A percentile compares a stretch with the other conserved stretches of the same genome.
phyloP scores from a whole-genome alignment of 2,329 filamentous ascomycete genomes.

The Stagonosporopsis rhizophila region DNA sequence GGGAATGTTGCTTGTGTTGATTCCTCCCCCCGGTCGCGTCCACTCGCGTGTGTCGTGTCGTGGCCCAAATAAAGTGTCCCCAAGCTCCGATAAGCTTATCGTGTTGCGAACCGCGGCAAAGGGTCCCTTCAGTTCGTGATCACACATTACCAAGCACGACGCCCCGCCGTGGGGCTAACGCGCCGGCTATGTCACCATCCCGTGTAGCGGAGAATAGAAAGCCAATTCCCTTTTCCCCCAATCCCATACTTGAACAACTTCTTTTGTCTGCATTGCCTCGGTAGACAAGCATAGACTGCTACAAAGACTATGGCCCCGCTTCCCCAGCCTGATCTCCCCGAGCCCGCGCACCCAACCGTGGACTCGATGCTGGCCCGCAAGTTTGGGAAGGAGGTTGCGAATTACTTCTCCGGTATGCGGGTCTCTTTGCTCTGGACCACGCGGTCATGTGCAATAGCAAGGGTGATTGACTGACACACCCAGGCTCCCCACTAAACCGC shows the following conservation, averaged over 20 bases:
- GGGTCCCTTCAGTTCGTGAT: slow-evolving; percentile 7
- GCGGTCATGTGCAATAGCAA: not conserved
- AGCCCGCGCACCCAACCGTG: slow-evolving; percentile 64
- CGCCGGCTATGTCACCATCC: slow-evolving; percentile 11
- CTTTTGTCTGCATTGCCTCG: not conserved
- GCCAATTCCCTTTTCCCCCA: not conserved
- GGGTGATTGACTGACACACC: not conserved
- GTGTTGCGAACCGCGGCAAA: slow-evolving; percentile 3
- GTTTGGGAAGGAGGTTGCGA: slow-evolving; percentile 80
- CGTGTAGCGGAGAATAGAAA: not conserved
- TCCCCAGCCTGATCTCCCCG: slow-evolving; percentile 59
- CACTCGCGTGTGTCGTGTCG: not conserved
- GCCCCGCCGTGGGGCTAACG: slow-evolving; percentile 18
- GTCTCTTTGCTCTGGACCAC: slow-evolving; percentile 3
- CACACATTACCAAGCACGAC: slow-evolving; percentile 15
- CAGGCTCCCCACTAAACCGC: slow-evolving; percentile 76
- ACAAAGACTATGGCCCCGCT: slow-evolving; percentile 39
- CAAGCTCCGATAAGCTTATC: slow-evolving; percentile 9
- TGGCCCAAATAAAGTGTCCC: slow-evolving; percentile 8
- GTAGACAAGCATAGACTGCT: not conserved
- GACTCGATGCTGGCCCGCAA: slow-evolving; percentile 76
- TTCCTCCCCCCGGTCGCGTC: not conserved
- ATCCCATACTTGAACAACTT: not conserved
- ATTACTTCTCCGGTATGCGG: slow-evolving; percentile 76
- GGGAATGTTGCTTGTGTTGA: not conserved